Percentiles rank a stretch among this genome's conserved stretches.
These are phyloP conservation scores for Brassica balearica DNA, from an alignment of 441 rosid species.

Conservation along the genomic window DNA sequence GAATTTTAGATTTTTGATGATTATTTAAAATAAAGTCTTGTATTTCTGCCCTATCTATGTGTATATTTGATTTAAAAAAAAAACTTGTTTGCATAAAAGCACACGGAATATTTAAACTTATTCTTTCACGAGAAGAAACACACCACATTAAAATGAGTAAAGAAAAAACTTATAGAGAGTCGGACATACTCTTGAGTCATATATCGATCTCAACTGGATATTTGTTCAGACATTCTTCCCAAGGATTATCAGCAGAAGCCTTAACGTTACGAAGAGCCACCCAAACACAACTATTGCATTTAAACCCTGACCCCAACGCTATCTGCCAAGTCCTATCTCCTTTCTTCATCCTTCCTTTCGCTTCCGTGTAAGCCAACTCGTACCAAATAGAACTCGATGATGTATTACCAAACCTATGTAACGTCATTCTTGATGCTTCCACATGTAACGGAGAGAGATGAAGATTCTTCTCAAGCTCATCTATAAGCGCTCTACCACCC, in stretches of 20 bases:
- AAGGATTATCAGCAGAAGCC: conserved; percentile 57
- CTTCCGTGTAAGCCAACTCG: conserved; percentile 84
- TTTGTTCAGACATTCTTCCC: conserved; percentile 66
- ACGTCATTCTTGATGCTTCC: conserved; percentile 91
- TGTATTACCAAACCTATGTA: conserved; percentile 91
- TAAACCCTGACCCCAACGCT: conserved; percentile 72
- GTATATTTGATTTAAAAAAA: background rate
- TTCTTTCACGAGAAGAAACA: background rate
- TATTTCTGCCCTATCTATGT: background rate
- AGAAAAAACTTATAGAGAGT: background rate
- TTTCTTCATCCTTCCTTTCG: conserved; percentile 73
- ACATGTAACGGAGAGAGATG: conserved; percentile 73
- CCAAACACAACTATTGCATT: conserved; percentile 82
- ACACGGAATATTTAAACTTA: background rate
- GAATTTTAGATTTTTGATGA: background rate
- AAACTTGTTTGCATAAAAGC: background rate
- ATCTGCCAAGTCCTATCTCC: conserved; percentile 76
- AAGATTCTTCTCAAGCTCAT: conserved; percentile 91
- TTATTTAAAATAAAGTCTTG: background rate
- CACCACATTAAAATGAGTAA: background rate
- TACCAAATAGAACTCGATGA: conserved; percentile 97
- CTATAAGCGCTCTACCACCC: conserved; percentile 93
- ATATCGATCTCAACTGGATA: conserved; percentile 56
- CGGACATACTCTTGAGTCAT: conserved; percentile 11
- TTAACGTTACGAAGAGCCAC: conserved; percentile 60